A percentile compares a stretch with the other conserved stretches of the same genome.
Conservation (phyloP, 768 basidiomycete genomes). For the Russula sp. region DNA sequence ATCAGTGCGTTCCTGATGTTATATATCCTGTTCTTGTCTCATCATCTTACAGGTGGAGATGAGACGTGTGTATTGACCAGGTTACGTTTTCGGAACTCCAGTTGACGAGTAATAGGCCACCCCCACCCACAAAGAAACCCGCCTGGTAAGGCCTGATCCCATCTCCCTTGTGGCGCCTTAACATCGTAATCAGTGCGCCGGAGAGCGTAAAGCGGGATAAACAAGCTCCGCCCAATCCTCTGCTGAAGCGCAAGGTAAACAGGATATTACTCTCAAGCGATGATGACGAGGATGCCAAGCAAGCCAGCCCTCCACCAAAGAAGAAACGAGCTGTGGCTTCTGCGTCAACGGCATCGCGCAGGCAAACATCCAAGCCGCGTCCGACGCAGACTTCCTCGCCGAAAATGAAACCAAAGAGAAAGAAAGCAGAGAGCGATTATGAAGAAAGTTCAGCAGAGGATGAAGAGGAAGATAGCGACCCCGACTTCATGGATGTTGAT, state of each 20-base stretch:
- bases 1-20: slow-evolving; percentile 8
- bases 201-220: slow-evolving; percentile 3
- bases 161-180: background rate
- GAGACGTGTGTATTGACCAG: slow-evolving; percentile 13
- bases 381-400: slow-evolving; percentile 7
- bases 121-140: background rate
- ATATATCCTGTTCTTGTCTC: background rate
- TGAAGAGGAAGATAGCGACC: slow-evolving; percentile 24
- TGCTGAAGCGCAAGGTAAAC: slow-evolving; percentile 24
- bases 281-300: slow-evolving; percentile 24
- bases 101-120: background rate
- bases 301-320: slow-evolving; percentile 13
- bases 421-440: slow-evolving; percentile 32
- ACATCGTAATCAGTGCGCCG: background rate
- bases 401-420: slow-evolving; percentile 30
- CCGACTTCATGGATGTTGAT: slow-evolving; percentile 23
- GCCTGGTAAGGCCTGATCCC: background rate
- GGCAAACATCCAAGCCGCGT: slow-evolving; percentile 13
- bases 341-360: background rate
- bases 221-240: background rate
- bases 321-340: slow-evolving; percentile 13
- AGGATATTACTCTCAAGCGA: slow-evolving; percentile 15
- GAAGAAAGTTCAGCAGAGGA: slow-evolving; percentile 31
- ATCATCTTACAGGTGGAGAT: slow-evolving; percentile 13
- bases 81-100: background rate